Base-by-base conservation (phyloP, 306 rosid species). In the Medicago ruthenica region DNA sequence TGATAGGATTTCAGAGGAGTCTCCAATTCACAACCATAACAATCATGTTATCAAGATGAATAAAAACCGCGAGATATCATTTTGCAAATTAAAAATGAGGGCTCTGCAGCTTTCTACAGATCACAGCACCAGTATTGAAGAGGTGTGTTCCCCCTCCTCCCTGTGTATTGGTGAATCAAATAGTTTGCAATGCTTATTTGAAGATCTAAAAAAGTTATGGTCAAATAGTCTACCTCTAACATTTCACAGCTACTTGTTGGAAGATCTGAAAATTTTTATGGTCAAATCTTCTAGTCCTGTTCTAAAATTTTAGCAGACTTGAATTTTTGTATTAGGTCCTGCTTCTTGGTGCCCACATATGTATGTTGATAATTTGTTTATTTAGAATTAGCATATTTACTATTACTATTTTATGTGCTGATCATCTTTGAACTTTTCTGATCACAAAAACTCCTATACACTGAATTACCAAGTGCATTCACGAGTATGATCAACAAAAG, bases 81-180 rank as follows among this genome's bases (percentile, higher is more conserved):
- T 80, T 17, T 86, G 90, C 79, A 81, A 84, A 81, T 66, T 88
- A 66, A 88, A 84, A 78, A 86, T 88, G 93, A 84, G 83, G 78
- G 93, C 93, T 64, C 76, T 88, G 77, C 93, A 86, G 85, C 93
- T 88, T 80, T 88, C 90, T 75, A 84, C 86, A 16, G 93, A 88
- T 63, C 93, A 88, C 86, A 81, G 93, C 77, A 83, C 93, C 7
- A 34, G 80, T 74, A 75, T 81, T 69, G 90, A 88, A 54, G 87
- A 88, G 90, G 93, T 88, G 54, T 37, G 77, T 66, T 62, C 55
- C 20, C 65, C 55, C 58, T 21, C 51, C n/a, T 63, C 40, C 72
- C 45, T 40, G 13, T 58, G 16, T 12, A 57, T 27, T 67, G 68
- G 8, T 67, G 71, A 83, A 57, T 67, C 22, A 10, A 24, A 14